Percentiles rank a stretch among this genome's conserved stretches.
These are phyloP conservation scores for Geotrichum citri-aurantii DNA, from an alignment of 1,139 yeast species.

Conservation along the genomic window DNA sequence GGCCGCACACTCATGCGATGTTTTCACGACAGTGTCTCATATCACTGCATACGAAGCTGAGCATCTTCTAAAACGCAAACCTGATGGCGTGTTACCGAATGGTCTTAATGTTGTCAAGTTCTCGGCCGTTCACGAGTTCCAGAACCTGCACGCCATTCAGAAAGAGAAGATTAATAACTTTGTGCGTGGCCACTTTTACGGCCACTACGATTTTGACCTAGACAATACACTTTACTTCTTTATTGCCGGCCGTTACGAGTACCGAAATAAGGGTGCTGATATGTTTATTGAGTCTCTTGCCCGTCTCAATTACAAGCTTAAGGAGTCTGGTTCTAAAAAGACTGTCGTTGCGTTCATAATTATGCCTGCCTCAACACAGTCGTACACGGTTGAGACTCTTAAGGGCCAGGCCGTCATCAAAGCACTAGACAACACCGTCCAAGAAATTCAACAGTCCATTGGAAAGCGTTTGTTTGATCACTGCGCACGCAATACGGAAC, in stretches of 20 bases:
- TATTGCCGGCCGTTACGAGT: conserved; percentile 96
- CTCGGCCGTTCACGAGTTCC: conserved; percentile 97
- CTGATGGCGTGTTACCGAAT: conserved; percentile 96
- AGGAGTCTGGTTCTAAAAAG: conserved; percentile 74
- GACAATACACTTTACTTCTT: conserved; percentile 91
- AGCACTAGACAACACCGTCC: conserved; percentile 82
- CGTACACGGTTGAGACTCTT: conserved; percentile 92
- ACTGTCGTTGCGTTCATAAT: conserved; percentile 95
- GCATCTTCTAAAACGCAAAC: conserved; percentile 86
- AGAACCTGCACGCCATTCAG: conserved; percentile 85
- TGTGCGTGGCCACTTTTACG: conserved; percentile 94
- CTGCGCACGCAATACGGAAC: conserved; percentile 73
- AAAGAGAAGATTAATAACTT: conserved; percentile 92
- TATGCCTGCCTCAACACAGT: conserved; percentile 93
- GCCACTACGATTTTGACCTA: conserved; percentile 89
- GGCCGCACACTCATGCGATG: conserved; percentile 96
- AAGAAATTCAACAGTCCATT: conserved; percentile 80
- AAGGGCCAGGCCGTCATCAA: conserved; percentile 95
- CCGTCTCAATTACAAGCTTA: conserved; percentile 79
- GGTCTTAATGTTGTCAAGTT: conserved; percentile 94
- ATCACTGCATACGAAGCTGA: conserved; percentile 94
- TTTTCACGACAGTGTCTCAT: conserved; percentile 94
- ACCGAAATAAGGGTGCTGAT: conserved; percentile 94
- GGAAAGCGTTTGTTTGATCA: conserved; percentile 87
- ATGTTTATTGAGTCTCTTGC: conserved; percentile 91